Evolutionary conservation across 257 asterid species (phyloP).

Genomic region (Nicotiana tabacum): DNA sequence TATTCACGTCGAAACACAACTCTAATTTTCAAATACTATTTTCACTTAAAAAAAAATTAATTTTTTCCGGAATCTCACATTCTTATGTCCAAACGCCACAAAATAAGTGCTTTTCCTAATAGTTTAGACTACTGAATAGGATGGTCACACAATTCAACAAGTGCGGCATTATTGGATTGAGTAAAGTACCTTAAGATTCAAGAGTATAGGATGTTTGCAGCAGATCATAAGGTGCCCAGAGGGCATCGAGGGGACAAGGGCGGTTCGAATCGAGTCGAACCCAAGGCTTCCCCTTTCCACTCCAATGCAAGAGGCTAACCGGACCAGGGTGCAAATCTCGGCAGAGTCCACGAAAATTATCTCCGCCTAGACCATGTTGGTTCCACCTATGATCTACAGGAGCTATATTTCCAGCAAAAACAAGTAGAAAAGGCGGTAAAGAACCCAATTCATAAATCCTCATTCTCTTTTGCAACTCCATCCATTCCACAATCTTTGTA

Average conservation of each 20-base stretch:
- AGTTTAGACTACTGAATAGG: too few relatives aligned
- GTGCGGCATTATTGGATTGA: too few relatives aligned
- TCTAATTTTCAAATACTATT: too few relatives aligned
- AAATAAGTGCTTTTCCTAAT: too few relatives aligned
- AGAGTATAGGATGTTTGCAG: slow-evolving; percentile 40
- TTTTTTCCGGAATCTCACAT: too few relatives aligned
- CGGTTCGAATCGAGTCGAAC: slow-evolving; percentile 59
- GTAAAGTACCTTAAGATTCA: slow-evolving; percentile 53
- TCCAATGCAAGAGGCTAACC: slow-evolving; percentile 91
- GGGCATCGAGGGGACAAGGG: slow-evolving; percentile 81
- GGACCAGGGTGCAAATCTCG: slow-evolving; percentile 88
- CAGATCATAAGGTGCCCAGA: slow-evolving; percentile 97
- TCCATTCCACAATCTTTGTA: slow-evolving; percentile 74
- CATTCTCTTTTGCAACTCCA: slow-evolving; percentile 94
- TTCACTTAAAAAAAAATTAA: too few relatives aligned
- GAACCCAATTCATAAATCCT: slow-evolving; percentile 92
- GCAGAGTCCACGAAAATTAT: slow-evolving; percentile 77
- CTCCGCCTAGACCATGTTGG: slow-evolving; percentile 97
- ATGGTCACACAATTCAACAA: too few relatives aligned
- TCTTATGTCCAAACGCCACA: too few relatives aligned
- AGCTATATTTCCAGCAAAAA: slow-evolving; percentile 81
- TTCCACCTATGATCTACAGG: slow-evolving; percentile 97
- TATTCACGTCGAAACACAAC: too few relatives aligned
- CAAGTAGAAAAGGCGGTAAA: slow-evolving; percentile 80
- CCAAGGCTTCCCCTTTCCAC: slow-evolving; percentile 98